phyloP scores from a whole-genome alignment of 2,329 filamentous ascomycete species.

The Ceratocystis cubensis region DNA sequence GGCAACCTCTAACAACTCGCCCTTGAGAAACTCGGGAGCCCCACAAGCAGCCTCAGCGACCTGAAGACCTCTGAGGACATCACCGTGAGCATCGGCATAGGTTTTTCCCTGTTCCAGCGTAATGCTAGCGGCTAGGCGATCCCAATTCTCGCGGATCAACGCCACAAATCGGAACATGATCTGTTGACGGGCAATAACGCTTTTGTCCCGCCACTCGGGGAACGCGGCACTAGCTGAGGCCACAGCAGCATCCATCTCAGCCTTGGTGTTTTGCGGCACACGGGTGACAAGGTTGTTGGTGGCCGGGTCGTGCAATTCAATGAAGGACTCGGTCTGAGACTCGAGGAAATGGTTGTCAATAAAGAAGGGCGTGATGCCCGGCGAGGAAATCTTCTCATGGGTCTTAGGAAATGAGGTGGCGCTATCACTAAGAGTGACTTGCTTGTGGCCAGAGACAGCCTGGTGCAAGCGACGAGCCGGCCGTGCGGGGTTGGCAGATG shows the following conservation, averaged over 20 bases:
- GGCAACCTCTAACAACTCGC: constrained; percentile 70
- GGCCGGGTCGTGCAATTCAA: constrained; percentile 69
- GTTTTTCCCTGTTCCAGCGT: constrained; percentile 84
- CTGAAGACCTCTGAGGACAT: constrained; percentile 70
- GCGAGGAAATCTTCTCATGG: constrained; percentile 56
- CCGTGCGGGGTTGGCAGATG: constrained; percentile 29
- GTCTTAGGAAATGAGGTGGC: constrained; percentile 53
- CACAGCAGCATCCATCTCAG: constrained; percentile 61
- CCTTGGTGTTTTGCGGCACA: constrained; percentile 69
- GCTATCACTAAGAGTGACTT: constrained; percentile 40
- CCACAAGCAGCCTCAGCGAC: constrained; percentile 73
- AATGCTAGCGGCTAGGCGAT: constrained; percentile 70
- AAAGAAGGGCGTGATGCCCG: constrained; percentile 66
- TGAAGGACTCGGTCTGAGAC: constrained; percentile 57
- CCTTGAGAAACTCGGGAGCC: constrained; percentile 69
- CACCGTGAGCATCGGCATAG: constrained; percentile 67
- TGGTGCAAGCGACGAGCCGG: constrained; percentile 42
- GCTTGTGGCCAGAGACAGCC: constrained; percentile 22
- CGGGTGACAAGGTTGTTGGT: constrained; percentile 77
- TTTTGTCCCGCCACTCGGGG: constrained; percentile 58
- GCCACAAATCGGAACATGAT: constrained; percentile 80
- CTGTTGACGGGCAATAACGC: constrained; percentile 61
- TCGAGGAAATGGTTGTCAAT: constrained; percentile 65
- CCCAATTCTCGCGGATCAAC: constrained; percentile 73
- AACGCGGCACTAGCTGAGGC: constrained; percentile 66